Evolutionary conservation across 352 stramenopile species (phyloP).

Genomic region (Blastocystis sp.): DNA sequence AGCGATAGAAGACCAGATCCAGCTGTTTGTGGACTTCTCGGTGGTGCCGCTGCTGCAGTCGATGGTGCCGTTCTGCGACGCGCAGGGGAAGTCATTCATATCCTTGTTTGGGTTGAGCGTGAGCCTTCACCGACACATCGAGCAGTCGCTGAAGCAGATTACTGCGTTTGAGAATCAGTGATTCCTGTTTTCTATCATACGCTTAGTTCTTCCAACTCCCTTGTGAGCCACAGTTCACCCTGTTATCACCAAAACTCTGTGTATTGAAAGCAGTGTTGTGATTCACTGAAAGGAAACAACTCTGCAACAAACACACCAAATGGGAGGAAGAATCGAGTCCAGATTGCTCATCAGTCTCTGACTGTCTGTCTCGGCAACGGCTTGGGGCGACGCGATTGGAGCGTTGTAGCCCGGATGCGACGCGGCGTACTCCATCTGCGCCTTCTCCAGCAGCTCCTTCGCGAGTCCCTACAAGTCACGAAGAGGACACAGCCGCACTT

Average conservation of each 20-base stretch:
- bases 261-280: too few species aligned
- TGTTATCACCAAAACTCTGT: too few species aligned
- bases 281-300: too few species aligned
- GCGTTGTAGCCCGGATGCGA: background rate
- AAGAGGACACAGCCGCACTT: background rate
- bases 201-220: too few species aligned
- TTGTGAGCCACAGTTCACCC: too few species aligned
- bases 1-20: background rate
- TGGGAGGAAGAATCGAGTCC: background rate
- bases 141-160: constrained; percentile 9
- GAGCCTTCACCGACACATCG: constrained; percentile 16
- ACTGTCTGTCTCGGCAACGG: background rate
- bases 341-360: background rate
- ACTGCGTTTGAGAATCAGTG: too few species aligned
- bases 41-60: constrained; percentile 6
- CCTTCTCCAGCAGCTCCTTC: constrained; percentile 13
- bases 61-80: constrained; percentile 24
- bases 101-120: background rate
- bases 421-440: constrained; percentile 27
- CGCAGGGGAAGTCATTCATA: constrained; percentile 55
- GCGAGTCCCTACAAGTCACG: background rate
- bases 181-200: too few species aligned
- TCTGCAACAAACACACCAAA: constrained; percentile 67
- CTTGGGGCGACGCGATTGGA: background rate
- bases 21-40: constrained; percentile 16